phyloP scores from a whole-genome alignment of 495 filamentous ascomycete species.

The Penicillium lagena region DNA sequence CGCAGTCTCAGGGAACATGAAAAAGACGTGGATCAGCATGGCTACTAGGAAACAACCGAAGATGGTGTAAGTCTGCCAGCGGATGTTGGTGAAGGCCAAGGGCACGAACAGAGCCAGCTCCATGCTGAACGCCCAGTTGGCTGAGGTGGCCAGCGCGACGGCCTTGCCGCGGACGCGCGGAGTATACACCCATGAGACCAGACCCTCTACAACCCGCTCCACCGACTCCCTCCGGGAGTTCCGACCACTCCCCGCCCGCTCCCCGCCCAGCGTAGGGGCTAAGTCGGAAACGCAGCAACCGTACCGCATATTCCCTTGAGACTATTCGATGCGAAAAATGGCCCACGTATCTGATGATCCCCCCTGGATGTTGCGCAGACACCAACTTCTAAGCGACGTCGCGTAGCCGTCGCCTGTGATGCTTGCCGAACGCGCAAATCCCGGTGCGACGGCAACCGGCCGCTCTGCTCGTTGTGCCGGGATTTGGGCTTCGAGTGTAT shows the following conservation, averaged over 20 bases:
- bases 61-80: slow-evolving; percentile 67
- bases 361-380: not conserved
- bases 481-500: slow-evolving; percentile 41
- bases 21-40: slow-evolving; percentile 69
- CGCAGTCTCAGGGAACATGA: slow-evolving; percentile 74
- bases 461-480: slow-evolving; percentile 34
- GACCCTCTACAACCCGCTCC: slow-evolving; percentile 23
- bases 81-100: slow-evolving; percentile 60
- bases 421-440: slow-evolving; percentile 42
- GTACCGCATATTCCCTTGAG: no score
- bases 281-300: no score
- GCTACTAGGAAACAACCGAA: slow-evolving; percentile 67
- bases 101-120: slow-evolving; percentile 71
- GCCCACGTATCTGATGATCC: no score
- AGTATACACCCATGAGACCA: slow-evolving; percentile 59
- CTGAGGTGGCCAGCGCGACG: slow-evolving; percentile 60
- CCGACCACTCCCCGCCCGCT: no score
- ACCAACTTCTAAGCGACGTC: slow-evolving; percentile 22
- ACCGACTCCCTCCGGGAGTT: no score
- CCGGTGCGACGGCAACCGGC: slow-evolving; percentile 42
- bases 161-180: slow-evolving; percentile 56
- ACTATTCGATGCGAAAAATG: no score
- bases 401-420: slow-evolving; percentile 36
- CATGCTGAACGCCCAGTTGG: slow-evolving; percentile 76
- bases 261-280: no score